Base-by-base conservation (phyloP, 768 basidiomycete species). In the Lentinus tigrinus region DNA sequence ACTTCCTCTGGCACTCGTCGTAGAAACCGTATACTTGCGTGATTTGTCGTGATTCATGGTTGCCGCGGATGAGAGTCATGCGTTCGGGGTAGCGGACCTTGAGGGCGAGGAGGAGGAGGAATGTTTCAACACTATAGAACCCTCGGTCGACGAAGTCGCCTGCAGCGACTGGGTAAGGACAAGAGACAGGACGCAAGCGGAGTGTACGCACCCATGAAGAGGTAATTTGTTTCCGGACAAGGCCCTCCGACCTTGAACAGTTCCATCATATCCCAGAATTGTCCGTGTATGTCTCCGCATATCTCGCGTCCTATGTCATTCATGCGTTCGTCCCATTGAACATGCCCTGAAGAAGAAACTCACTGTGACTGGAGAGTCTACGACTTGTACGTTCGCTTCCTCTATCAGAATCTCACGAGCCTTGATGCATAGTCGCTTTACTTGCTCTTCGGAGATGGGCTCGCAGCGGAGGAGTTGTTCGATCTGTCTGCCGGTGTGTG, bases 131-230 rank as follows among this genome's bases (percentile, higher is more conserved):
- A 70, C 86, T 89, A 79, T 97, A 98, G 77, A 94, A 97, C 31
- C 96, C 96, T 53, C 96, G 87, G 75, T 98, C 96, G 64, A 98
- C 96, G 70, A 98, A 98, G 75, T 98, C 96, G 61, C 95, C 95
- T 96, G 75, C 13, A 31, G 24, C 16, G 40, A 37, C n/a, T 52
- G 53, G 49, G 31, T 27, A 44, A 38, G 48, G 56, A 60, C 54
- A 50, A 54, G 43, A 13, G 63, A 44, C 56, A 57, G 28, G 56
- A 36, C 58, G 39, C 52, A 59, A 49, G 52, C 50, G 37, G 50
- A 28, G 47, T n/a, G 10, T 43, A 60, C 85, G 68, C 62, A 92
- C 91, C 90, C 91, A 97, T 96, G 83, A 97, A 96, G 50, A 97
- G 85, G 73, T 97, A 97, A 72, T 92, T 94, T 6, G 94, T 95